Percentiles rank a stretch among this genome's conserved stretches.
Evolutionary conservation across 2,329 filamentous ascomycete species (phyloP).

Genomic region (Escovopsis sp.): DNA sequence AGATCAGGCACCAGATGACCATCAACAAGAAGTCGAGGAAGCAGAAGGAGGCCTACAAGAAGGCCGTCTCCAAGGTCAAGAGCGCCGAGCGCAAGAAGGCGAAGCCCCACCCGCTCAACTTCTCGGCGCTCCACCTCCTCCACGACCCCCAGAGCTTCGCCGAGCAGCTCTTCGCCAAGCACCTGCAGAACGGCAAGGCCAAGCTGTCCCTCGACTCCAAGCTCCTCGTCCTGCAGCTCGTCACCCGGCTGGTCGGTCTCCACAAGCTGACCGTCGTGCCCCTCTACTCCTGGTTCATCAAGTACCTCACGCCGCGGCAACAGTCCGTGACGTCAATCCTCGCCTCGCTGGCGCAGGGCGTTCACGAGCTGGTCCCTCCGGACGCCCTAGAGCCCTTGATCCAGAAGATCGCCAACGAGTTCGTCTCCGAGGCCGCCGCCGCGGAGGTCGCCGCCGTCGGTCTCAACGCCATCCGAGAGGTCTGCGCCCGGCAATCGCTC

Average conservation of each 20-base stretch:
- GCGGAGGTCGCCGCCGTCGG: slow-evolving; percentile 83
- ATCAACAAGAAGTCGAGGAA: slow-evolving; percentile 98
- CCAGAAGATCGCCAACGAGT: slow-evolving; percentile 95
- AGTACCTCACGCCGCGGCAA: slow-evolving; percentile 77
- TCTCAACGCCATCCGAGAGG: slow-evolving; percentile 86
- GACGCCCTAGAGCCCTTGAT: slow-evolving; percentile 83
- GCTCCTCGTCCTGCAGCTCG: slow-evolving; percentile 75
- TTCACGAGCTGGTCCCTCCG: slow-evolving; percentile 80
- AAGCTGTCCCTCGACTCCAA: slow-evolving; percentile 81
- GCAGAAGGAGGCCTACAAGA: slow-evolving; percentile 61
- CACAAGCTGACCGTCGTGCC: slow-evolving; percentile 83
- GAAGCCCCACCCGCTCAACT: slow-evolving; percentile 78
- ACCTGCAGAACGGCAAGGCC: slow-evolving; percentile 73
- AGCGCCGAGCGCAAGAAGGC: slow-evolving; percentile 76
- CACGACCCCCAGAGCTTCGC: slow-evolving; percentile 92
- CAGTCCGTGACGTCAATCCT: slow-evolving; percentile 85
- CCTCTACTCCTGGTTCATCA: slow-evolving; percentile 93
- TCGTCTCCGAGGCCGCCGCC: slow-evolving; percentile 87
- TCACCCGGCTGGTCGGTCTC: slow-evolving; percentile 78
- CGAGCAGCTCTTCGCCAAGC: slow-evolving; percentile 77
- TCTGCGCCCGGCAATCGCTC: slow-evolving; percentile 83
- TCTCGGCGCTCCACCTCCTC: slow-evolving; percentile 84
- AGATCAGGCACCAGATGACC: slow-evolving; percentile 67
- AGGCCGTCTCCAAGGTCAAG: slow-evolving; percentile 70
- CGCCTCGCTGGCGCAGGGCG: slow-evolving; percentile 80